Conservation (phyloP, 768 basidiomycete genomes). For the Leccinum subgranulosum region DNA sequence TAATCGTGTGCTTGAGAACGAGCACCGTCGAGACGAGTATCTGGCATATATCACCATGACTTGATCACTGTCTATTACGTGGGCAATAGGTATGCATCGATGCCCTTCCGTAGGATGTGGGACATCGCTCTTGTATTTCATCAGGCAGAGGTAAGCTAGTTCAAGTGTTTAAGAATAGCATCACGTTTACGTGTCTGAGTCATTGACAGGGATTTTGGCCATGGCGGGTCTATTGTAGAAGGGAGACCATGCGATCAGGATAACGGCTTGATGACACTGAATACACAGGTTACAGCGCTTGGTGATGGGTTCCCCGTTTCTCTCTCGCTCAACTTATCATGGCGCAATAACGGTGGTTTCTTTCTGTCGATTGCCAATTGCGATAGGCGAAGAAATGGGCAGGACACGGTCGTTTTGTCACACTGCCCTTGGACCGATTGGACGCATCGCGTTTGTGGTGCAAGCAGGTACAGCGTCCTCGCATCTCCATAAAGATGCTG, state of each 20-base stretch:
- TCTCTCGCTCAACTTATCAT: background rate
- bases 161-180: background rate
- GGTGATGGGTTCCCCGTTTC: background rate
- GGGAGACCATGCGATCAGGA: background rate
- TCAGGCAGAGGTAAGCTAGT: background rate
- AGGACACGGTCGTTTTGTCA: background rate
- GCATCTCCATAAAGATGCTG: background rate
- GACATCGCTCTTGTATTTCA: background rate
- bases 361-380: background rate
- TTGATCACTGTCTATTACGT: background rate
- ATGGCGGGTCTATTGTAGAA: background rate
- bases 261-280: background rate
- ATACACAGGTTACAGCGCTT: background rate
- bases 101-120: background rate
- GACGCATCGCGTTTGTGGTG: background rate
- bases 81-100: background rate
- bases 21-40: background rate
- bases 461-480: background rate
- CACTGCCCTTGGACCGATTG: background rate
- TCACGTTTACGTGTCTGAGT: background rate
- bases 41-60: background rate
- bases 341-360: background rate
- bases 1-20: background rate
- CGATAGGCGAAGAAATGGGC: background rate
- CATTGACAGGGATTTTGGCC: conserved; percentile 12